These are phyloP conservation scores for Pogostemon cablin DNA, from an alignment of 257 asterid genomes.

Conservation along the genomic window DNA sequence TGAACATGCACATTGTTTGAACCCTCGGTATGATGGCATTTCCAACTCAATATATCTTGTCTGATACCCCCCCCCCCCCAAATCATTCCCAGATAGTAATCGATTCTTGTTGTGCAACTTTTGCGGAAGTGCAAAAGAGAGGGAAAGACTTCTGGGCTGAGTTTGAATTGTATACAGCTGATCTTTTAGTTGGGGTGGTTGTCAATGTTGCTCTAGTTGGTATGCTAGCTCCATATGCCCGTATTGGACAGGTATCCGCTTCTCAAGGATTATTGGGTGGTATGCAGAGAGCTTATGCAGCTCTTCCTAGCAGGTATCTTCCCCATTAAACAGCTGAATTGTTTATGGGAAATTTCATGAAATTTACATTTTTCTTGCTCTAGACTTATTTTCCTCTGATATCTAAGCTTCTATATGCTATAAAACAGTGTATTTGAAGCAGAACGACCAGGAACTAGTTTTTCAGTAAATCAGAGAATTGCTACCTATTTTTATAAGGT, in stretches of 20 bases:
- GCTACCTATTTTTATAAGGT: slow-evolving; percentile 92
- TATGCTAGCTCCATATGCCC: slow-evolving; percentile 94
- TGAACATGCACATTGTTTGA: not conserved
- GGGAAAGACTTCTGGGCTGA: slow-evolving; percentile 99
- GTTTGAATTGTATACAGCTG: slow-evolving; percentile 89
- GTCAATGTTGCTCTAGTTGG: slow-evolving; percentile 98
- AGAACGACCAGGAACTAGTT: slow-evolving; percentile 83
- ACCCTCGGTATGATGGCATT: not conserved
- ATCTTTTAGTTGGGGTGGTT: slow-evolving; percentile 90
- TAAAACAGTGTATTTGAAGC: slow-evolving; percentile 89
- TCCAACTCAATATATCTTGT: not conserved
- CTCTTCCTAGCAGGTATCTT: slow-evolving; percentile 96
- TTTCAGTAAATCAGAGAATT: slow-evolving; percentile 76
- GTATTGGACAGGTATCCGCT: slow-evolving; percentile 67
- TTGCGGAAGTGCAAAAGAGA: slow-evolving; percentile 95
- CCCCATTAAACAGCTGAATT: slow-evolving; percentile 9
- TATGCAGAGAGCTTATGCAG: slow-evolving; percentile 70
- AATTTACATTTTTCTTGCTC: not conserved
- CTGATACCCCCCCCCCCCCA: not conserved
- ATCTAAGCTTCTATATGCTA: slow-evolving; percentile 24
- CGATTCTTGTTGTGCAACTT: slow-evolving; percentile 95
- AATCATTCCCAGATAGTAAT: slow-evolving; percentile 67
- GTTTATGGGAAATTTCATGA: slow-evolving; percentile 7
- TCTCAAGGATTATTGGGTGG: slow-evolving; percentile 73
- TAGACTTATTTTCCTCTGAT: not conserved